Evolutionary conservation across 1,139 yeast genomes (phyloP).

Genomic region (Taphrina flavorubra): DNA sequence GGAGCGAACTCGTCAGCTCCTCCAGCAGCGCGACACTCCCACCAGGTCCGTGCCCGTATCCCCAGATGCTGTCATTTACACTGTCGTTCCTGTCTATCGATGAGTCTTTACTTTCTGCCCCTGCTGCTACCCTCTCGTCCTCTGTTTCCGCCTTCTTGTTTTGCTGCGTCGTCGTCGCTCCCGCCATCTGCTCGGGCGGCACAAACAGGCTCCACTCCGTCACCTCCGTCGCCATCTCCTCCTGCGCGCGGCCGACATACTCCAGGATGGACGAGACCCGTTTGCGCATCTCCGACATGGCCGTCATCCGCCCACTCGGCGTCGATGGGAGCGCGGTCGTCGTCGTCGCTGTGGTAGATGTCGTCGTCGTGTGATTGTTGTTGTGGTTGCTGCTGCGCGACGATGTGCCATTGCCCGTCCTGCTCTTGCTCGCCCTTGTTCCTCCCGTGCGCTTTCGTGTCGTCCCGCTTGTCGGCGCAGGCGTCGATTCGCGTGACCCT

Average conservation of each 20-base stretch:
- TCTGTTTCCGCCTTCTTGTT: not conserved
- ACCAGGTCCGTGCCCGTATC: constrained; percentile 58
- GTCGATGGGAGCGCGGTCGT: constrained; percentile 39
- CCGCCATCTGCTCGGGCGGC: constrained; percentile 7
- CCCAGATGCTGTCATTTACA: constrained; percentile 48
- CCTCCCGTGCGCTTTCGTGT: constrained; percentile 15
- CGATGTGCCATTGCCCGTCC: constrained; percentile 9
- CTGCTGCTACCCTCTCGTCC: not conserved
- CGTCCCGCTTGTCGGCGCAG: not conserved
- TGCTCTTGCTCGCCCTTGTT: constrained; percentile 12
- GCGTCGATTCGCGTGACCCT: constrained; percentile 16
- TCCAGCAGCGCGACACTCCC: constrained; percentile 72
- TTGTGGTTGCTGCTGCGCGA: constrained; percentile 4
- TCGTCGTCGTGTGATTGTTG: too few relatives aligned
- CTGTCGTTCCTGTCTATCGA: too few relatives aligned
- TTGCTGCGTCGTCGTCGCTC: not conserved
- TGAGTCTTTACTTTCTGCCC: too few relatives aligned
- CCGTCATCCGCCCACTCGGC: constrained; percentile 45
- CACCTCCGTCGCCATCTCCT: constrained; percentile 76
- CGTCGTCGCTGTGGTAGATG: constrained; percentile 11
- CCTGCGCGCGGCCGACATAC: constrained; percentile 82
- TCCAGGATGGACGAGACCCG: constrained; percentile 89
- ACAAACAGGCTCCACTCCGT: constrained; percentile 54
- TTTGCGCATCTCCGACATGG: constrained; percentile 80
- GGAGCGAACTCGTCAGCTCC: constrained; percentile 66